Conservation (phyloP, 2,329 filamentous ascomycete genomes). For the Thielaviopsis punctulata region DNA sequence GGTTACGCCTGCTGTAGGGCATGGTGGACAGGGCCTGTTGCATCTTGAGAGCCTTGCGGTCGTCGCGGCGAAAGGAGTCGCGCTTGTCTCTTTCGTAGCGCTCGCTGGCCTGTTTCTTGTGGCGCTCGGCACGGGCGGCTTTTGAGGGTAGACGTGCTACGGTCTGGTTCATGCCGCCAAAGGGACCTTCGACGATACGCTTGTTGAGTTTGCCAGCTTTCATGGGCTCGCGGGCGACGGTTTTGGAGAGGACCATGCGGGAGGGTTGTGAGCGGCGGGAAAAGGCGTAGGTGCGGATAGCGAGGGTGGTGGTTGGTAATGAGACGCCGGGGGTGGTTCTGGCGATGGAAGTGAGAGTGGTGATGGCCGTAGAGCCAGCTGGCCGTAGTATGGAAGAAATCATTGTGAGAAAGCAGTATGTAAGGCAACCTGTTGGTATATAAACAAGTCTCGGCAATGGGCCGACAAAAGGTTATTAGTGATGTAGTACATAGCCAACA, state of each 20-base stretch:
- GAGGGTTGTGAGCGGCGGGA: constrained; percentile 21
- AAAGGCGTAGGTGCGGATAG: constrained; percentile 5
- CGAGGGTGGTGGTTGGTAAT: not conserved
- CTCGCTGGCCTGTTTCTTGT: constrained; percentile 2
- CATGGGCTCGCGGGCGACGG: constrained; percentile 27
- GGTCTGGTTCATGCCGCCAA: constrained; percentile 38
- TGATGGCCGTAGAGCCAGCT: too few species aligned
- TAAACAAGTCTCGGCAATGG: too few species aligned
- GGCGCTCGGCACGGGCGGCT: not conserved
- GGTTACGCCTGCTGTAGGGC: constrained; percentile 49
- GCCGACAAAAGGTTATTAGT: too few species aligned
- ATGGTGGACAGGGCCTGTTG: constrained; percentile 62
- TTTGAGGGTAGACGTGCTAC: constrained; percentile 22
- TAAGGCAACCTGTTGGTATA: too few species aligned
- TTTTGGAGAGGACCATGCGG: constrained; percentile 41
- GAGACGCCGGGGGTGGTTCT: not conserved
- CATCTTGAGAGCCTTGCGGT: constrained; percentile 79
- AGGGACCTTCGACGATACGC: constrained; percentile 29
- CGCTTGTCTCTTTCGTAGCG: constrained; percentile 16
- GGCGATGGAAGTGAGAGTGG: too few species aligned
- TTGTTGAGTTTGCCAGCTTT: constrained; percentile 22
- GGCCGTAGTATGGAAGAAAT: not conserved
- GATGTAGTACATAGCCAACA: too few species aligned
- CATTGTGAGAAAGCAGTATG: not conserved
- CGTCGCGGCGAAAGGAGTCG: constrained; percentile 21